Base-by-base conservation (phyloP, 208 protist genomes). In the Wallacemonas rigidus region DNA sequence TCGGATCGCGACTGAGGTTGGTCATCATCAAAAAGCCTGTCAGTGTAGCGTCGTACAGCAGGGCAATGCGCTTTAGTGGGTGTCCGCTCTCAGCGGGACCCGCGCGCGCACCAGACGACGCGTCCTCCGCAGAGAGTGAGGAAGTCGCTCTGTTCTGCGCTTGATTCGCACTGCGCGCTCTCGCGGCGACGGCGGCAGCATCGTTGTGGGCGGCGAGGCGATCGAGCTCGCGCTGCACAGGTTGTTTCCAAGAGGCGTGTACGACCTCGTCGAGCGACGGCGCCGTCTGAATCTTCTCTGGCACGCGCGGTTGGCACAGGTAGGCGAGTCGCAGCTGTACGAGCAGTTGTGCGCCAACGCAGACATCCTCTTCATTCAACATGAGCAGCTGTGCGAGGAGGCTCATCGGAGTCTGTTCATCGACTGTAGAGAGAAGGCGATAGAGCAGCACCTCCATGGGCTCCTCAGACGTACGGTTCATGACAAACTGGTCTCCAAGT, bases 21-120 rank as follows among this genome's bases (percentile, higher is more conserved):
- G 96, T 98, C 98, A 99, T 99, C 98, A 99, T 99, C 15, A 99
- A 85, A 74, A 98, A 98, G 7, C 98, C 98, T 7, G 97, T 98
- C 12, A 99, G 86, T 12, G 86, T 97, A 35, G 88, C 86, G 68
- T 99, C 98, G 87, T 99, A 99, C 35, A 99, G 61, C 8, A 99
- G 88, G 7, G 89, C 98, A 39, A 99, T 88, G 54, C 98, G 89
- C 75, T 96, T 95, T 26, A 69, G 43, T 1, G 89, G 89, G 62
- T 88, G 85, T 3, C 75, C 56, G 50, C 55, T 57, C 35, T 40
- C 69, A 0, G 58, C 51, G 38, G 48, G 1, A 39, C 12, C 47
- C 41, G 35, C 50, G 11, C 45, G 48, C 11, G 3, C 11, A 14
- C 36, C 60, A 1, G 67, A 41, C 40, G 26, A 15, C 35, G 15